Evolutionary conservation across 306 rosid genomes (phyloP), one percentile per base, ranked within the genome.

Genomic region (Fragaria iinumae): DNA sequence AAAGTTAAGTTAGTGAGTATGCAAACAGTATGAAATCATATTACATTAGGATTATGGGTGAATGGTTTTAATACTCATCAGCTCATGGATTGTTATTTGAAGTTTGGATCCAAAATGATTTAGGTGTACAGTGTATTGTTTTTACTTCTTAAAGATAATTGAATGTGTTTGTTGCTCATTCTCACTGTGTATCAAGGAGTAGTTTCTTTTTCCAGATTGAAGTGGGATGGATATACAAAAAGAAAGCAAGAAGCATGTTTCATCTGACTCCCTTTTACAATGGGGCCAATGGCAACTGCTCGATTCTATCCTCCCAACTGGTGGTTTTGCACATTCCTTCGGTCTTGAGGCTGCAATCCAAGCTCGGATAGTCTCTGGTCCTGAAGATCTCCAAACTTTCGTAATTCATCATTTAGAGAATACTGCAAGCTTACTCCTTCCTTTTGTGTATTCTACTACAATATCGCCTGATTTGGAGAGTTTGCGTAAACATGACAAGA

Each of bases 321-420:
- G 98, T 38, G 98, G 98, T 47, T 93, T 93, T 45, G 97, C 97
- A 64, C 97, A 92, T 79, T 92, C 97, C 32, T 83, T 87, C 63
- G 93, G 97, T 76, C 96, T 90, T 38, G 96, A 91, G 84, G 96
- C 98, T 32, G 93, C 97, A 50, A 83, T 90, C 79, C 98, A 91
- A 72, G 76, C 88, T n/a, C 87, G 62, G 64, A 21, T 93, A 17
- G 89, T 91, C 78, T 86, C 91, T 6, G 63, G 76, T 69, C 88
- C 91, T 14, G 72, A 85, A 77, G 88, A 90, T 55, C 97, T 93
- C 36, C 86, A 75, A 82, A 88, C 86, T 43, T 93, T 87, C 68
- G 73, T 91, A n/a, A 74, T 78, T 80, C 93, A 91, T 68, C 71
- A 87, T 13, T 80, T 93, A 74, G 92, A 91, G 77, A 91, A 93